Evolutionary conservation across 768 basidiomycete genomes (phyloP).

Genomic region (Podaxis carcinomalis): DNA sequence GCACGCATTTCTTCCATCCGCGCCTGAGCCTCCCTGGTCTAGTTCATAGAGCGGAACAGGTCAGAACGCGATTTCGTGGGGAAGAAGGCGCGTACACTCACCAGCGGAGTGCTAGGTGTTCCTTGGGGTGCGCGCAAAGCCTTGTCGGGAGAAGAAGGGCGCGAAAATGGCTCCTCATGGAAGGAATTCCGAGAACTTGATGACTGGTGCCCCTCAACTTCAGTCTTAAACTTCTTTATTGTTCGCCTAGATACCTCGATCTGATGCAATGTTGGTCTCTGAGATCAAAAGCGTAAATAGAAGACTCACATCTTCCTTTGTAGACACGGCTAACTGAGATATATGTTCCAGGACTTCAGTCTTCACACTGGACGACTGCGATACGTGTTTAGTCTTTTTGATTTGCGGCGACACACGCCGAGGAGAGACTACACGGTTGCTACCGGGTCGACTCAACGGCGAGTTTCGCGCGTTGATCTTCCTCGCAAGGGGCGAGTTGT

Average conservation of each 20-base stretch:
- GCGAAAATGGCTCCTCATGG: slow-evolving; percentile 31
- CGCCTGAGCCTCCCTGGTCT: slow-evolving; percentile 75
- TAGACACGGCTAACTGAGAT: slow-evolving; percentile 45
- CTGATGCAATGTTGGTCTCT: slow-evolving; percentile 31
- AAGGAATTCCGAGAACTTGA: slow-evolving; percentile 15
- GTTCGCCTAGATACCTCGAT: slow-evolving; percentile 66
- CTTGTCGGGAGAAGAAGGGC: slow-evolving; percentile 59
- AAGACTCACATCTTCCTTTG: slow-evolving; percentile 61
- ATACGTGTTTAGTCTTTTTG: slow-evolving; percentile 31
- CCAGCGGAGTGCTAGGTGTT: slow-evolving; percentile 32
- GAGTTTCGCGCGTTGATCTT: slow-evolving; percentile 45
- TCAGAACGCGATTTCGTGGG: background rate
- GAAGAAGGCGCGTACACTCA: slow-evolving; percentile 21
- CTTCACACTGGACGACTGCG: slow-evolving; percentile 25
- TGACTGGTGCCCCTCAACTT: slow-evolving; percentile 46
- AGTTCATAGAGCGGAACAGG: background rate
- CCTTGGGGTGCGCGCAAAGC: slow-evolving; percentile 41
- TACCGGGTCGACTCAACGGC: slow-evolving; percentile 43
- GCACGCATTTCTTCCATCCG: slow-evolving; percentile 83
- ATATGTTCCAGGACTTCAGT: slow-evolving; percentile 42
- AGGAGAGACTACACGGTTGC: slow-evolving; percentile 41
- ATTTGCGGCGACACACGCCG: slow-evolving; percentile 53
- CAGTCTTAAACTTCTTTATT: slow-evolving; percentile 72
- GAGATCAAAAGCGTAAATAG: background rate
- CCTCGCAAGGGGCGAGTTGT: slow-evolving; percentile 30